A percentile compares a stretch with the other conserved stretches of the same genome.
These are phyloP conservation scores for Dryas octopetala DNA, from an alignment of 306 rosid species.

Conservation along the genomic window DNA sequence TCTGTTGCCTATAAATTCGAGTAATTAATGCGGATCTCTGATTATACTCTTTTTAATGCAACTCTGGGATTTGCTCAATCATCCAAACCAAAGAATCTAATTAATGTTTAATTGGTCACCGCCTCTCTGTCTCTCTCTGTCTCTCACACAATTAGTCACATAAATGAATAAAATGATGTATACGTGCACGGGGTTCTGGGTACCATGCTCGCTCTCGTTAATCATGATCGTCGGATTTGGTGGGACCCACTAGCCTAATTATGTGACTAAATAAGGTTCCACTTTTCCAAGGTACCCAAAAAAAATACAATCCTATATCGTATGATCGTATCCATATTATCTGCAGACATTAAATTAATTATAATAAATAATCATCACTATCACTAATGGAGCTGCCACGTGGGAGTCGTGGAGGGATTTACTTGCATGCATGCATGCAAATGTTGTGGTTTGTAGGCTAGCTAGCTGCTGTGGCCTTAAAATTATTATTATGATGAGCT, in stretches of 20 bases:
- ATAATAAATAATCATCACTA: conserved; percentile 24
- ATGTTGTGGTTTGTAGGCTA: conserved; percentile 1
- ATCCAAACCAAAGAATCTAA: conserved; percentile 25
- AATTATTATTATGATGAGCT: conserved; percentile 32
- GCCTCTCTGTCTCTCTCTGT: conserved; percentile 17
- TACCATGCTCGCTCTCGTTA: conserved; percentile 10
- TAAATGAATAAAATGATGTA: too few species aligned
- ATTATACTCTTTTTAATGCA: conserved; percentile 31
- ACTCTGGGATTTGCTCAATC: conserved; percentile 68
- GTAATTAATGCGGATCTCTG: conserved; percentile 43
- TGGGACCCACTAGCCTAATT: conserved; percentile 48
- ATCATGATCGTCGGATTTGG: conserved; percentile 82
- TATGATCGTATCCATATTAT: too few species aligned
- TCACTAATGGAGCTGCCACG: conserved; percentile 57
- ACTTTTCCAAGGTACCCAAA: conserved; percentile 50
- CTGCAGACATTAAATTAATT: background rate
- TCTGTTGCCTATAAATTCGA: conserved; percentile 21
- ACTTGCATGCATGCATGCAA: conserved; percentile 76
- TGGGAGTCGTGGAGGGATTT: conserved; percentile 46
- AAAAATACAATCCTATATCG: too few species aligned
- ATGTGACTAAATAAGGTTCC: conserved; percentile 18
- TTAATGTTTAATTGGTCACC: conserved; percentile 19
- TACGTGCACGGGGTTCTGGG: too few species aligned
- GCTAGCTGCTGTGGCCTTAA: background rate
- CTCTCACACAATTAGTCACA: too few species aligned